Conservation (phyloP, 2,329 filamentous ascomycete genomes). For the Chaetomium olivaceum region DNA sequence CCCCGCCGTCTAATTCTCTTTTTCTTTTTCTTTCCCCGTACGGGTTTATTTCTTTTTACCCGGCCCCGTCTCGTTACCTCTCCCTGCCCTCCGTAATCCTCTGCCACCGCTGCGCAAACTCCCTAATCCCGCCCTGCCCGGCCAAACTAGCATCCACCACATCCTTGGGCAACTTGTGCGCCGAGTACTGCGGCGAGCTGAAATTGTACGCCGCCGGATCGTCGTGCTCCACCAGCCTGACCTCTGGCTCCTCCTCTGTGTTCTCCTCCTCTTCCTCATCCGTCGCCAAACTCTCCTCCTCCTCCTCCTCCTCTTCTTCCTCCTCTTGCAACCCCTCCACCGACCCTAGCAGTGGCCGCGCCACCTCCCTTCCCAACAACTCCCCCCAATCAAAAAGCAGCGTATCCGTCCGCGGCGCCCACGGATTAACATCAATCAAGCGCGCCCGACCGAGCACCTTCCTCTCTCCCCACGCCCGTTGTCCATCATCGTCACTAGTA, state of each 20-base stretch:
- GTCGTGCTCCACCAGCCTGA: constrained; percentile 78
- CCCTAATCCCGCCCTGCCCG: constrained; percentile 74
- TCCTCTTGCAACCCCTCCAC: constrained; percentile 46
- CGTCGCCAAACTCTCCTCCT: constrained; percentile 48
- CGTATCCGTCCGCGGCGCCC: constrained; percentile 86
- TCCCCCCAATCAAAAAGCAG: constrained; percentile 89
- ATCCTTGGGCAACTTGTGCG: constrained; percentile 92
- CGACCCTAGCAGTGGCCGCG: constrained; percentile 56
- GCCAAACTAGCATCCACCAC: constrained; percentile 72
- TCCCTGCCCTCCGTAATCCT: constrained; percentile 45
- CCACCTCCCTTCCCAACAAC: constrained; percentile 70
- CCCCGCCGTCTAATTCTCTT: not conserved
- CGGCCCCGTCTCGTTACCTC: not conserved
- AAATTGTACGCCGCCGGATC: constrained; percentile 90
- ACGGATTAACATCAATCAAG: constrained; percentile 93
- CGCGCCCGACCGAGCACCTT: constrained; percentile 70
- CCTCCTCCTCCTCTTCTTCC: constrained; percentile 44
- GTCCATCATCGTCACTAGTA: constrained; percentile 44
- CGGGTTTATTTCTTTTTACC: not conserved
- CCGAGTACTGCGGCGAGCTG: constrained; percentile 82
- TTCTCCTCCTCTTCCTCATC: constrained; percentile 62
- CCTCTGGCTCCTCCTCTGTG: constrained; percentile 65
- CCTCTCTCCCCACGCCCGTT: constrained; percentile 40
- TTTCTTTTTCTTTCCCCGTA: not conserved
- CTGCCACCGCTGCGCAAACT: constrained; percentile 77